Evolutionary conservation across 2,329 filamentous ascomycete genomes (phyloP).

Genomic region (Colletotrichum siamense): DNA sequence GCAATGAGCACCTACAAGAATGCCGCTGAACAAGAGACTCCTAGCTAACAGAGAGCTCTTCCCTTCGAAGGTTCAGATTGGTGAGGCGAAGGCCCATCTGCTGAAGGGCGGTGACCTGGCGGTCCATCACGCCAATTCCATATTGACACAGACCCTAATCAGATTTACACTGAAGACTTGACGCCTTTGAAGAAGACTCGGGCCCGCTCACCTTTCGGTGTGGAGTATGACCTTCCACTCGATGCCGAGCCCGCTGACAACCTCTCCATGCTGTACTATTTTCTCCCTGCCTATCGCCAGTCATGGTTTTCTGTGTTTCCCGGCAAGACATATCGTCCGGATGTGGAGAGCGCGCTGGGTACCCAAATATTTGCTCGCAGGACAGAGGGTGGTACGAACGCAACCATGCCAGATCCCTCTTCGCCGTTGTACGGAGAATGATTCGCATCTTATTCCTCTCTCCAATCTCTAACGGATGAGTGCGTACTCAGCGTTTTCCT

Average conservation of each 20-base stretch:
- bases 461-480: not conserved
- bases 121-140: not conserved
- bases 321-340: not conserved
- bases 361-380: too few species aligned
- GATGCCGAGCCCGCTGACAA: not conserved
- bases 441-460: too few species aligned
- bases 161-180: not conserved
- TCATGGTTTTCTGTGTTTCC: not conserved
- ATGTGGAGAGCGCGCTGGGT: not conserved
- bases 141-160: not conserved
- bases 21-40: not conserved
- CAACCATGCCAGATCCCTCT: too few species aligned
- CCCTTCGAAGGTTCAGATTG: not conserved
- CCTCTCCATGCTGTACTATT: not conserved
- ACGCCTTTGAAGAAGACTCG: not conserved
- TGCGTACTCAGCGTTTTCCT: not conserved
- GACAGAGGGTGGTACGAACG: too few species aligned
- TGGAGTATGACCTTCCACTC: not conserved
- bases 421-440: too few species aligned
- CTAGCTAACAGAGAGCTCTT: not conserved
- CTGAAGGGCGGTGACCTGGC: not conserved
- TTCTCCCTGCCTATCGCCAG: not conserved
- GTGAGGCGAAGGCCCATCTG: not conserved
- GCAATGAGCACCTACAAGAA: not conserved
- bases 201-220: not conserved